These are phyloP conservation scores for Cicer judaicum DNA, from an alignment of 306 rosid species.

Conservation along the genomic window DNA sequence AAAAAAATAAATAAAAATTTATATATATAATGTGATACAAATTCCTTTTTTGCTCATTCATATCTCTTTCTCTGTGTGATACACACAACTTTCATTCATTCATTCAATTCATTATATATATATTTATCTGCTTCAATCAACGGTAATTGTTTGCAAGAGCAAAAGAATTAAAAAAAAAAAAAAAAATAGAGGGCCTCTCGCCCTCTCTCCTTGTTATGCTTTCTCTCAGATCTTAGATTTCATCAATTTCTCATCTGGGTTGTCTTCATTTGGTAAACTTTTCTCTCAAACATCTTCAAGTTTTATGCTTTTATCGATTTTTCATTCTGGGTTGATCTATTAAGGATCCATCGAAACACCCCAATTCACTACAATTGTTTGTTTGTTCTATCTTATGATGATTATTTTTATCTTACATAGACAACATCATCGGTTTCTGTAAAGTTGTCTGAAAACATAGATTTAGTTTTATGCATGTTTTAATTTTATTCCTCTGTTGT, in stretches of 20 bases:
- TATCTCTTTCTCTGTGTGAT: constrained; percentile 51
- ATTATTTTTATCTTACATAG: constrained; percentile 13
- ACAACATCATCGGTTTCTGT: constrained; percentile 43
- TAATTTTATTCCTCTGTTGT: neutral
- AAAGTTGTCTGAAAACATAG: constrained; percentile 51
- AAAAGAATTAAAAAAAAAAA: constrained; percentile 39
- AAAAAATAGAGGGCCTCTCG: constrained; percentile 71
- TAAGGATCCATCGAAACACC: constrained; percentile 39
- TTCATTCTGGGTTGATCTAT: constrained; percentile 54
- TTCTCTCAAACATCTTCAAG: constrained; percentile 36
- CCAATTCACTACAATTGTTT: constrained; percentile 29
- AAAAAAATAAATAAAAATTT: neutral
- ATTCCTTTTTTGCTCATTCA: constrained; percentile 54
- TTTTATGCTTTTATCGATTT: constrained; percentile 43
- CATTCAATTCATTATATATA: neutral
- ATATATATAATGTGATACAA: constrained; percentile 44
- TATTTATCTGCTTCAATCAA: constrained; percentile 58
- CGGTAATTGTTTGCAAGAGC: constrained; percentile 53
- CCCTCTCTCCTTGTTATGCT: constrained; percentile 82
- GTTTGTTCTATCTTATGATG: neutral
- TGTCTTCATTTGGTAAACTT: constrained; percentile 66
- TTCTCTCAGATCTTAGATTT: constrained; percentile 88
- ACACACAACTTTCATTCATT: constrained; percentile 54
- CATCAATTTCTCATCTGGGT: constrained; percentile 69
- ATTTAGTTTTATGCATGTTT: constrained; percentile 44